Conservation (phyloP, 106 monocot genomes). For the Dactylorhiza incarnata region DNA sequence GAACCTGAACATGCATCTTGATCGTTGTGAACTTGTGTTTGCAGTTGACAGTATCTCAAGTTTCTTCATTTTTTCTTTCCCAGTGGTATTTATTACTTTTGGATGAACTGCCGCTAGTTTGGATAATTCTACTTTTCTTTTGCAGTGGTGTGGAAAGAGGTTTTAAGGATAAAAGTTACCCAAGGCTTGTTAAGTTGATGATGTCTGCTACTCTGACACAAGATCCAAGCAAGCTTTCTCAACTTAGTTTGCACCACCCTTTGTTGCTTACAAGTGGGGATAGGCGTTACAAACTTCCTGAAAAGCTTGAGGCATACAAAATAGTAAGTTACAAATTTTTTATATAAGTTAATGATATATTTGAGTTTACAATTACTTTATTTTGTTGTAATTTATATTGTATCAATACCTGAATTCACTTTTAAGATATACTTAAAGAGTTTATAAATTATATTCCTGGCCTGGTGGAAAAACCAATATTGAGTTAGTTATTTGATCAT, state of each 20-base stretch:
- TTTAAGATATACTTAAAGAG: background rate
- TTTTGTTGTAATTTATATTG: background rate
- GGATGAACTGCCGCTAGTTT: background rate
- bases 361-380: background rate
- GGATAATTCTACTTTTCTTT: background rate
- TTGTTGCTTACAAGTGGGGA: conserved; percentile 67
- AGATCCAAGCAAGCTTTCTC: conserved; percentile 93
- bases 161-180: conserved; percentile 53
- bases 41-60: background rate
- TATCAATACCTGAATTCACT: background rate
- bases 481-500: background rate
- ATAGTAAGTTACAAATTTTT: conserved; percentile 34
- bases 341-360: background rate
- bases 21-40: background rate
- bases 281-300: conserved; percentile 69
- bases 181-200: conserved; percentile 75
- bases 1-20: background rate
- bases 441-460: background rate
- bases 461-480: background rate
- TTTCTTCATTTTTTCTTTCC: background rate
- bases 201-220: conserved; percentile 87
- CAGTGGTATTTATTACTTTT: background rate
- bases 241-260: conserved; percentile 84
- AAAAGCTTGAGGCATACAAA: conserved; percentile 52
- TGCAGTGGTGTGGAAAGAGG: conserved; percentile 65